Base-by-base conservation (phyloP, 345 rosid species). In the Lumnitzera racemosa region DNA sequence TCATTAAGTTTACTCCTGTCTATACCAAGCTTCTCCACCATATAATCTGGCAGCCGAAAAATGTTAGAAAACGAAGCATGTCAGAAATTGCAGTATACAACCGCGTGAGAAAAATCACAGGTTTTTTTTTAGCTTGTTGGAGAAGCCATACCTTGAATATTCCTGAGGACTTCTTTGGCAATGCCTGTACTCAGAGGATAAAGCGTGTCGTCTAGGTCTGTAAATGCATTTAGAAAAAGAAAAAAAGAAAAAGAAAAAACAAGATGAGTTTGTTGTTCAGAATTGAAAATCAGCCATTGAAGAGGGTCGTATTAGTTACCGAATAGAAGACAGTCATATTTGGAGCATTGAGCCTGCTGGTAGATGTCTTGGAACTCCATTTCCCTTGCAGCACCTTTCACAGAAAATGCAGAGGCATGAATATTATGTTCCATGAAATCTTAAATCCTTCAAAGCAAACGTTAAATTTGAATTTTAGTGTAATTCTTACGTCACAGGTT, bases 201-300 rank as follows among this genome's bases (percentile, higher is more conserved):
- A 60, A 91, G 98, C 49, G 96, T 91, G 68, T 91, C 96, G 70
- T 91, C 98, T 66, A 91, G 77, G 79, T 91, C 98, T 91, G 76
- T 43, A 69, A 57, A 27, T 62, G 24, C 29, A 52, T 46, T 31
- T 4, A 31, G 15, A 57, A 13, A 15, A 49, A 52, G 56, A 27
- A 20, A 20, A 20, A 1, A 20, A 20, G 1, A 20, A 20, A 20
- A 27, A 20, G 1, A 20, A 1, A 20, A 20, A 20, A 20, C 0
- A 20, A 20, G 20, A 16, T 67, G 49, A 55, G 49, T 24, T 4
- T 24, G 66, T 56, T 12, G 4, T 36, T 6, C 31, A 47, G 13
- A 16, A 48, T 24, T 1, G 52, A 25, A 23, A 20, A 46, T 24
- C 29, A 7, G 31, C 49, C 15, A 1, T 48, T 11, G 36, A 62